phyloP scores from a whole-genome alignment of 192 early-diverging fungal genomes.

The Coemansia sp. region DNA sequence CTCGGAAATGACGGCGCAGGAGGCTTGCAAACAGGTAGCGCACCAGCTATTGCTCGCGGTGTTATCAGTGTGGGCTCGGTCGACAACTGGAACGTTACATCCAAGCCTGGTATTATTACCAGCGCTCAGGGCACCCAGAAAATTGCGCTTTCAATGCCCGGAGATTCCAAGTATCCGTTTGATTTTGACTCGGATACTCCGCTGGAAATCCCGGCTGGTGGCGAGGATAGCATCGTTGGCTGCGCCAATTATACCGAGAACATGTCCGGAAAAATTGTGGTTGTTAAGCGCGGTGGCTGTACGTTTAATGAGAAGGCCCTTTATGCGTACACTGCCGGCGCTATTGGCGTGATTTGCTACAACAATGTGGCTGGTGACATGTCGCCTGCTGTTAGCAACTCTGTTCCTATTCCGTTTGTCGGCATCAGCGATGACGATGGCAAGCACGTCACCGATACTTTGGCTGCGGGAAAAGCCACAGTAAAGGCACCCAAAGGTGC shows the following conservation, averaged over 20 bases:
- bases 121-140: slow-evolving; percentile 4
- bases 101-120: slow-evolving; percentile 19
- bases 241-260: not conserved
- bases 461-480: slow-evolving; percentile 7
- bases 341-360: slow-evolving; percentile 51
- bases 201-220: slow-evolving; percentile 9
- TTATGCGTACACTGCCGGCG: slow-evolving; percentile 55
- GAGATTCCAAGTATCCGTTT: not conserved
- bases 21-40: slow-evolving; percentile 57
- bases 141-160: not conserved
- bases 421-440: slow-evolving; percentile 52
- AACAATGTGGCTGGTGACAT: slow-evolving; percentile 29
- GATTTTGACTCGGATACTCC: slow-evolving; percentile 11
- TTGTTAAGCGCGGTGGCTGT: slow-evolving; percentile 55
- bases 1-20: slow-evolving; percentile 73
- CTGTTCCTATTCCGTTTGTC: slow-evolving; percentile 44
- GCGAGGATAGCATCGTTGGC: not conserved
- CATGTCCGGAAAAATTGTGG: slow-evolving; percentile 2
- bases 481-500: slow-evolving; percentile 32
- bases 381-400: slow-evolving; percentile 2
- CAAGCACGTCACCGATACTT: slow-evolving; percentile 11
- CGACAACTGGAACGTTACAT: slow-evolving; percentile 52
- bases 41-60: slow-evolving; percentile 55
- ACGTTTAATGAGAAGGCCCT: slow-evolving; percentile 44
- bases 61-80: slow-evolving; percentile 64